Evolutionary conservation across 202 grass and related monocot species (phyloP).

Genomic region (Eragrostis tef): DNA sequence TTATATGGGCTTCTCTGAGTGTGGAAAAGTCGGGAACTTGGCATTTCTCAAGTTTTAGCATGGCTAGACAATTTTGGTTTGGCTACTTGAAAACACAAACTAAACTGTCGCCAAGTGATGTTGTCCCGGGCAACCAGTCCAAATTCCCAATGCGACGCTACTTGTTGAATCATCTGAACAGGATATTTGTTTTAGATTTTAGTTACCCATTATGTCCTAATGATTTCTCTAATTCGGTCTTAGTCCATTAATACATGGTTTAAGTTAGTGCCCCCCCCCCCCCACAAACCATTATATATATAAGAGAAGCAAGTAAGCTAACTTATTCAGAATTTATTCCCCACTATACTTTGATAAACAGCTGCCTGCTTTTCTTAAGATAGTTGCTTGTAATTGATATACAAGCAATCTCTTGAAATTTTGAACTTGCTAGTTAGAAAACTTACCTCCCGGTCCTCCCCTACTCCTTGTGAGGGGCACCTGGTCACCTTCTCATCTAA

Average conservation of each 20-base stretch:
- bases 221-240: background rate
- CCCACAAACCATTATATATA: no score
- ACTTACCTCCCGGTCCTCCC: background rate
- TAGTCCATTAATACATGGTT: background rate
- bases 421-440: background rate
- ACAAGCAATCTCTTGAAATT: background rate
- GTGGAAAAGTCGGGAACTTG: background rate
- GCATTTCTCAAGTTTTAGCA: background rate
- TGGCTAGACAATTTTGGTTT: background rate
- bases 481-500: background rate
- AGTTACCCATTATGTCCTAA: background rate
- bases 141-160: background rate
- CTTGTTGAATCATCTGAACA: background rate
- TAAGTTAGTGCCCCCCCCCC: no score
- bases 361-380: background rate
- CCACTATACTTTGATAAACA: background rate
- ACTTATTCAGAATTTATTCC: background rate
- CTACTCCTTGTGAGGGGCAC: background rate
- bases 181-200: background rate
- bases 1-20: no score
- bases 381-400: background rate
- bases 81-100: slow-evolving; percentile 14
- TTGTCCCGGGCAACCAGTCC: background rate
- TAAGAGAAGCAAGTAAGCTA: background rate
- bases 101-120: background rate